A percentile compares a stretch with the other conserved stretches of the same genome.
phyloP scores from a whole-genome alignment of 495 filamentous ascomycete species.

The Podospora comata region DNA sequence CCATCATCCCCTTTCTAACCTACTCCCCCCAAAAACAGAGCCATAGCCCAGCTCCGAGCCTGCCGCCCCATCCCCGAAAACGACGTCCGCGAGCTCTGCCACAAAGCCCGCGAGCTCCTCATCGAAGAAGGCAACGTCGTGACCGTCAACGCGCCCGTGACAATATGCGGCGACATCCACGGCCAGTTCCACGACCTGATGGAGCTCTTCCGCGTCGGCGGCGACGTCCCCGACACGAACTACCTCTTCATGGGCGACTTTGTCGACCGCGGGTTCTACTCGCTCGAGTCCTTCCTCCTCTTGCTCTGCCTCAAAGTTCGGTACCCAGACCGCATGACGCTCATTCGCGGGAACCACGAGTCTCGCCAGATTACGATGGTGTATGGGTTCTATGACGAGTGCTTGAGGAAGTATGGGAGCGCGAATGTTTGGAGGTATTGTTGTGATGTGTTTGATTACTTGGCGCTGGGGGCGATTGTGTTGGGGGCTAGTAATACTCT shows the following conservation, averaged over 20 bases:
- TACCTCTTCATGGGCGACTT: slow-evolving; percentile 99
- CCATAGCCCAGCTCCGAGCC: slow-evolving; percentile 87
- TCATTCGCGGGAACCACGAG: slow-evolving; percentile 97
- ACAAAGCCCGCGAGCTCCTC: slow-evolving; percentile 93
- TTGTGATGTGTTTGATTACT: slow-evolving; percentile 98
- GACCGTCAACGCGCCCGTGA: slow-evolving; percentile 91
- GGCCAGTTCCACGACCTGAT: slow-evolving; percentile 98
- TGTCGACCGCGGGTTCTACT: slow-evolving; percentile 97
- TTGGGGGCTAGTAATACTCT: slow-evolving; percentile 80
- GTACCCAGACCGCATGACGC: slow-evolving; percentile 94
- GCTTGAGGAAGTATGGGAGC: slow-evolving; percentile 92
- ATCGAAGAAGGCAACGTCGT: slow-evolving; percentile 99
- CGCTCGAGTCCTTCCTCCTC: slow-evolving; percentile 90
- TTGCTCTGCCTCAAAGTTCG: slow-evolving; percentile 95
- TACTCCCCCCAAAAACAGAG: slow-evolving; percentile 49
- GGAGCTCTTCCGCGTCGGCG: slow-evolving; percentile 95
- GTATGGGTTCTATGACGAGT: slow-evolving; percentile 99
- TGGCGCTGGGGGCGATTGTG: slow-evolving; percentile 91
- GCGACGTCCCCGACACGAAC: slow-evolving; percentile 93
- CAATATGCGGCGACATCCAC: slow-evolving; percentile 98
- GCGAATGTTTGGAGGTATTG: slow-evolving; percentile 99
- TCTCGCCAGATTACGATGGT: slow-evolving; percentile 96
- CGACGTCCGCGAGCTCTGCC: slow-evolving; percentile 92
- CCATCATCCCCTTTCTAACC: not conserved
- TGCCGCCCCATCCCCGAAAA: slow-evolving; percentile 95